Percentiles rank a stretch among this genome's conserved stretches.
Conservation (phyloP, 768 basidiomycete species). For the Xanthoconium purpureum region DNA sequence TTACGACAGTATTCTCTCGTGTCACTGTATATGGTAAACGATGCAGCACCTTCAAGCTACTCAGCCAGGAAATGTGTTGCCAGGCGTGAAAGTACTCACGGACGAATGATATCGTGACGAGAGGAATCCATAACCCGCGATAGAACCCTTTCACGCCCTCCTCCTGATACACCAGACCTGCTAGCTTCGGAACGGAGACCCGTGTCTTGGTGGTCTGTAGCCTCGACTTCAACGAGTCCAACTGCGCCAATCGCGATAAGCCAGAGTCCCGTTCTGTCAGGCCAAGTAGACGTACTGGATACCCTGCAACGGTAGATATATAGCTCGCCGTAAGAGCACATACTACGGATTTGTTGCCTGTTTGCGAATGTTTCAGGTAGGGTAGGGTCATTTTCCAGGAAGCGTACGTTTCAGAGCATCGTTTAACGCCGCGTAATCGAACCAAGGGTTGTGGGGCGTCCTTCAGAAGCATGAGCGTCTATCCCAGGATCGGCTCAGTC, state of each 20-base stretch:
- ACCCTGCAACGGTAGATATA: constrained; percentile 89
- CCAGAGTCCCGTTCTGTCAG: background rate
- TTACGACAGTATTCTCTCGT: constrained; percentile 73
- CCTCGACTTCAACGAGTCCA: constrained; percentile 94
- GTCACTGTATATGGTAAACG: constrained; percentile 85
- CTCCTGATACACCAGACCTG: constrained; percentile 72
- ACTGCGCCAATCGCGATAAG: constrained; percentile 37
- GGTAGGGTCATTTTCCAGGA: background rate
- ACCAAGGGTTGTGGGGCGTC: constrained; percentile 60
- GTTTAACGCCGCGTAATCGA: constrained; percentile 59
- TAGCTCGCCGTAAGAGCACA: constrained; percentile 90
- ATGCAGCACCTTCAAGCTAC: constrained; percentile 65
- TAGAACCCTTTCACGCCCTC: constrained; percentile 90
- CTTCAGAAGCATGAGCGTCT: constrained; percentile 24
- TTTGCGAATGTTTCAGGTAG: constrained; percentile 4
- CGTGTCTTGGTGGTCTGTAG: constrained; percentile 80
- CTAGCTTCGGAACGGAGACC: constrained; percentile 70
- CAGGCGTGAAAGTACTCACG: constrained; percentile 53
- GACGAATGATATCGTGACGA: constrained; percentile 94
- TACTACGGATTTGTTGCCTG: constrained; percentile 84
- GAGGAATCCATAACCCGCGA: constrained; percentile 86
- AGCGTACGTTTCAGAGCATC: constrained; percentile 64
- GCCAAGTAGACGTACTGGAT: constrained; percentile 51
- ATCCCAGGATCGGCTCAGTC: background rate
- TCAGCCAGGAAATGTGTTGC: constrained; percentile 3